A percentile compares a stretch with the other conserved stretches of the same genome.
Conservation (phyloP, 306 rosid species). For the Sicyos baderoa region DNA sequence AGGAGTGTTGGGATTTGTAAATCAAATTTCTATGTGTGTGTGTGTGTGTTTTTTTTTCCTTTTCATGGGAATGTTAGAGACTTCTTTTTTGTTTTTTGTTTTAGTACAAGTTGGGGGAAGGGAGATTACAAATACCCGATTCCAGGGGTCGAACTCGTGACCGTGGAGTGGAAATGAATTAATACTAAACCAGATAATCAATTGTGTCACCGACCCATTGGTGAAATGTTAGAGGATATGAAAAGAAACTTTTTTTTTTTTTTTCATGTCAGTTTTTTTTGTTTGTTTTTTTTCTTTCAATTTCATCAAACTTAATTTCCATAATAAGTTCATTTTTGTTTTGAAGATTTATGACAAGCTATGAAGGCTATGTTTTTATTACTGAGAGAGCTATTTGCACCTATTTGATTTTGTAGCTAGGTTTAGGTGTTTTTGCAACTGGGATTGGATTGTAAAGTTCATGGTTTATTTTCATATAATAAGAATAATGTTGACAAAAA, state of each 20-base stretch:
- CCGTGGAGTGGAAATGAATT: too few relatives aligned
- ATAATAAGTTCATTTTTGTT: not conserved
- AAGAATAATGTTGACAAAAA: not conserved
- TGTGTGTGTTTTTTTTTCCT: too few relatives aligned
- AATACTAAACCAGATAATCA: too few relatives aligned
- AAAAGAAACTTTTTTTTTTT: too few relatives aligned
- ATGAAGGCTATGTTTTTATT: not conserved
- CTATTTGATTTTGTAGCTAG: not conserved
- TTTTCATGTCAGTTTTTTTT: not conserved
- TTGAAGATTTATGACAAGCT: not conserved
- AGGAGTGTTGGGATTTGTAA: not conserved
- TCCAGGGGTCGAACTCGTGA: too few relatives aligned
- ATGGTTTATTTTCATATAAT: not conserved
- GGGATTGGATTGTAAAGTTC: not conserved
- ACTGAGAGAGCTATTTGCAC: not conserved
- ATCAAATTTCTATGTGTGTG: not conserved
- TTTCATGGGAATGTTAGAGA: not conserved
- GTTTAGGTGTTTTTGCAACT: not conserved
- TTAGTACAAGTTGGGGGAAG: too few relatives aligned
- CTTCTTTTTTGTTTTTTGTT: not conserved
- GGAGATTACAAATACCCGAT: too few relatives aligned
- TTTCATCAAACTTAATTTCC: not conserved
- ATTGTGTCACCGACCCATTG: too few relatives aligned
- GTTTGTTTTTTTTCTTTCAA: not conserved
- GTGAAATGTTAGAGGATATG: too few relatives aligned